These are phyloP conservation scores for Kurtzmaniella quercitrusa DNA, from an alignment of 1,139 yeast species.

Conservation along the genomic window DNA sequence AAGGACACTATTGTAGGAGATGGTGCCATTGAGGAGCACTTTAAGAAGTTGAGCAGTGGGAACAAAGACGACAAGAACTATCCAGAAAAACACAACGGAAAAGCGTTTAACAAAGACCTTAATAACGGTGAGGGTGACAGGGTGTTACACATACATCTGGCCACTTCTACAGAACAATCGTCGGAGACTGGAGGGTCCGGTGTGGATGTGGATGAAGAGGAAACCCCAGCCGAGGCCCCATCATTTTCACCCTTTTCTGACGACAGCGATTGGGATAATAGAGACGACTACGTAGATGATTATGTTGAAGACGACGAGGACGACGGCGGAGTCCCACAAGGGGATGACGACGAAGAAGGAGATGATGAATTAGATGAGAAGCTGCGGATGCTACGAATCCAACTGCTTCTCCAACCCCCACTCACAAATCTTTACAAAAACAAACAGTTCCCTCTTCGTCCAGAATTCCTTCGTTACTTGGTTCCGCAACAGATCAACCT, in stretches of 20 bases:
- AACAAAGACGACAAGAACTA: neutral
- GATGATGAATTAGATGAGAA: conserved; percentile 12
- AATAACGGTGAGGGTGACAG: neutral
- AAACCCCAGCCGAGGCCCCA: conserved; percentile 7
- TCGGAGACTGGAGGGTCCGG: neutral
- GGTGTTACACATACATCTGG: neutral
- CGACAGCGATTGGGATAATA: conserved; percentile 38
- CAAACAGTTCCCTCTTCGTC: conserved; percentile 34
- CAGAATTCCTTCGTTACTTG: conserved; percentile 35
- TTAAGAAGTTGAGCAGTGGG: neutral
- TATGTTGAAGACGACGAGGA: conserved; percentile 17
- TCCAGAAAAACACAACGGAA: neutral
- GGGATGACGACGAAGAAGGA: conserved; percentile 13
- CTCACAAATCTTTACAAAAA: conserved; percentile 39
- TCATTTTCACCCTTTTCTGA: conserved; percentile 18
- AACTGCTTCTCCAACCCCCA: conserved; percentile 60
- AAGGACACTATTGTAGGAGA: conserved; percentile 8
- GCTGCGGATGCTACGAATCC: conserved; percentile 22
- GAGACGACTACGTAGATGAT: conserved; percentile 50
- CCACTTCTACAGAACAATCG: neutral
- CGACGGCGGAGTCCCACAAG: conserved; percentile 15
- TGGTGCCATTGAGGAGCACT: conserved; percentile 8
- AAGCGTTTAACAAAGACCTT: neutral
- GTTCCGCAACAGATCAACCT: conserved; percentile 69
- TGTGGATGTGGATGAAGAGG: conserved; percentile 9